Evolutionary conservation across 176 grass and related monocot genomes (phyloP).

Genomic region (Poa pratensis): DNA sequence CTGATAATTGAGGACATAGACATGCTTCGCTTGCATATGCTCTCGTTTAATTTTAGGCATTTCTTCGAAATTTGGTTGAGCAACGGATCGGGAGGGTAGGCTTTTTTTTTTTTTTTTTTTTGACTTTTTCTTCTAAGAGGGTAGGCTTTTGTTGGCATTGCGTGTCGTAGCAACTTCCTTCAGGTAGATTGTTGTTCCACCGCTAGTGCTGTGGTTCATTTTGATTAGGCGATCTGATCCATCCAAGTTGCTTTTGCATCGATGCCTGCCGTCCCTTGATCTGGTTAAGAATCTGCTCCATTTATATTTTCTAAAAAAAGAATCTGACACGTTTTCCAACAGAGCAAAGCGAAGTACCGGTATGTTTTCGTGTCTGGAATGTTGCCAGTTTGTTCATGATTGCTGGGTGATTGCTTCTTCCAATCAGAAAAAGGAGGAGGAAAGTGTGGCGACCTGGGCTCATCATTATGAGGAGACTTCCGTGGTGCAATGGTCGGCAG

Average conservation of each 20-base stretch:
- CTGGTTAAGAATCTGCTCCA: background rate
- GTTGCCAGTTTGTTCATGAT: background rate
- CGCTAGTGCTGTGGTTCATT: background rate
- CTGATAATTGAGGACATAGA: background rate
- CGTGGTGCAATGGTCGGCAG: too few species aligned
- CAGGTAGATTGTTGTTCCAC: background rate
- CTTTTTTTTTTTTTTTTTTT: too few species aligned
- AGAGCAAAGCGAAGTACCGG: background rate
- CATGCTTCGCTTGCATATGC: background rate
- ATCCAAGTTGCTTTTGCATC: constrained; percentile 1
- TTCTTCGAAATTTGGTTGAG: background rate
- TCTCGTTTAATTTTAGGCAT: background rate
- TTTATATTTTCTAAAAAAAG: background rate
- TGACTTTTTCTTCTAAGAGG: too few species aligned
- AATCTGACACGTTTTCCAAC: background rate
- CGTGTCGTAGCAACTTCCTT: constrained; percentile 20
- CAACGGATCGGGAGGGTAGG: background rate
- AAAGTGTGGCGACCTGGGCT: background rate
- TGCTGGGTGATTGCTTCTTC: background rate
- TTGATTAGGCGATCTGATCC: background rate
- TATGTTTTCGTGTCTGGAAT: background rate
- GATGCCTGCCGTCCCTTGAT: background rate
- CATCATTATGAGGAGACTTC: too few species aligned
- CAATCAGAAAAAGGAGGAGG: background rate
- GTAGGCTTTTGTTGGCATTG: background rate